Evolutionary conservation across 2,329 filamentous ascomycete species (phyloP).

Genomic region (Knoxdaviesia capensis): DNA sequence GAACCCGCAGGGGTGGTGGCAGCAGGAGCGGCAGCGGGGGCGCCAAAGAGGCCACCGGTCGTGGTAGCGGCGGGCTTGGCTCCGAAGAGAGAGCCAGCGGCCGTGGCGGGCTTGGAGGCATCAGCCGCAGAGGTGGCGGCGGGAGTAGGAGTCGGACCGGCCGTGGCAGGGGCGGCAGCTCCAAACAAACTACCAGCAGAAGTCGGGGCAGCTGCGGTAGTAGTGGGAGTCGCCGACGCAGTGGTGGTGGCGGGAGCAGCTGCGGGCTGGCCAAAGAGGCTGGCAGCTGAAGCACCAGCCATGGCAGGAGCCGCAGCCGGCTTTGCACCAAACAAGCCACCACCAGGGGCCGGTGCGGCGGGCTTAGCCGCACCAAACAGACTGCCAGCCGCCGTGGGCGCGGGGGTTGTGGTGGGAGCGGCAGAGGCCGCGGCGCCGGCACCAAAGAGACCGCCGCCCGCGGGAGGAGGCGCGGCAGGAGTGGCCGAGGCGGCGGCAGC

Average conservation of each 20-base stretch:
- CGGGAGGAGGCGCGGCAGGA: constrained; percentile 5
- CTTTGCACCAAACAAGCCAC: constrained; percentile 13
- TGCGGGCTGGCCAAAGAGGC: no score
- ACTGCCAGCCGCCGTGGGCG: constrained; percentile 2
- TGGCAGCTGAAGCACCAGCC: no score
- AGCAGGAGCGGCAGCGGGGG: constrained; percentile 1
- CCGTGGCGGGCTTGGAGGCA: neutral
- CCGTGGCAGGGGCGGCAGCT: no score
- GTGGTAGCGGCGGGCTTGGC: constrained; percentile 7
- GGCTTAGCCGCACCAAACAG: constrained; percentile 5
- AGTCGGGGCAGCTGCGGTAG: no score
- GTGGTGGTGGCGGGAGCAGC: no score
- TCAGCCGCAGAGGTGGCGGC: no score
- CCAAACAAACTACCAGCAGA: no score
- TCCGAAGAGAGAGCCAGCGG: constrained; percentile 2
- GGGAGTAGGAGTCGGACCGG: no score
- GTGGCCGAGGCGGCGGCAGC: constrained; percentile 5
- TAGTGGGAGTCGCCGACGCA: no score
- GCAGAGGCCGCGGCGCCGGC: constrained; percentile 2
- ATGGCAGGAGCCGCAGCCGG: constrained; percentile 3
- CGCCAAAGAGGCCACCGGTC: constrained; percentile 4
- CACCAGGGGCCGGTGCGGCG: constrained; percentile 2
- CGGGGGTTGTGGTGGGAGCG: constrained; percentile 1
- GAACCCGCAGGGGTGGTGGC: constrained; percentile 8
- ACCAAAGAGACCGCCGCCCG: constrained; percentile 8